Percentiles rank a stretch among this genome's conserved stretches.
Conservation (phyloP, 2,329 filamentous ascomycete species). For the Mariannaea sp. region DNA sequence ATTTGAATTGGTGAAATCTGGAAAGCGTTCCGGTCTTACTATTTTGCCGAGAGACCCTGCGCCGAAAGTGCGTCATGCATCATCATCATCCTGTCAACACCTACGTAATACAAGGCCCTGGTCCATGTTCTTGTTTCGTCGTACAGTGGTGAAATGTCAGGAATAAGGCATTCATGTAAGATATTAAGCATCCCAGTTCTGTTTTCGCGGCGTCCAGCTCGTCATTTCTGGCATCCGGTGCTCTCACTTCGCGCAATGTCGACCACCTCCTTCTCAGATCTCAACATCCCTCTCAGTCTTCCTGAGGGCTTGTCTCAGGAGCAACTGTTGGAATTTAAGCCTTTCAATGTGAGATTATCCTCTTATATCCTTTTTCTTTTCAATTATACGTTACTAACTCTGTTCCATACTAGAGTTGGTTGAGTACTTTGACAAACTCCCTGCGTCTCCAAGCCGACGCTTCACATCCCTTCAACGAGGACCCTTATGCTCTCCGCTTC, state of each 20-base stretch:
- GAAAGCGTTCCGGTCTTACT: neutral
- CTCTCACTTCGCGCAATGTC: constrained; percentile 27
- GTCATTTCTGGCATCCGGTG: neutral
- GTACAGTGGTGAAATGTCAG: constrained; percentile 24
- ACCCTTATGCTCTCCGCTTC: constrained; percentile 57
- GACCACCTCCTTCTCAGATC: constrained; percentile 27
- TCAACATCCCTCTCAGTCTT: constrained; percentile 49
- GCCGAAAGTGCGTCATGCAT: too few species aligned
- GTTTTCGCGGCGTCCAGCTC: neutral
- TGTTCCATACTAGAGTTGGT: constrained; percentile 53
- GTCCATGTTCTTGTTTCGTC: neutral
- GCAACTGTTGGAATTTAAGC: constrained; percentile 52
- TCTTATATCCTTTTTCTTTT: too few species aligned
- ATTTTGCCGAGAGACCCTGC: neutral
- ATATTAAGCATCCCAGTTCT: neutral
- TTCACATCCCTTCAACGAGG: constrained; percentile 57
- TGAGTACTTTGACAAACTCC: constrained; percentile 52
- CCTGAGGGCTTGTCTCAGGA: constrained; percentile 51
- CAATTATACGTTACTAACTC: too few species aligned
- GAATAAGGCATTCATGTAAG: neutral
- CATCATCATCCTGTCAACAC: neutral
- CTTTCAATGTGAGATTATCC: constrained; percentile 53
- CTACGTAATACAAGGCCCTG: neutral
- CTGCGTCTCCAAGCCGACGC: constrained; percentile 50
- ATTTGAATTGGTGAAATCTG: too few species aligned